A percentile compares a stretch with the other conserved stretches of the same genome.
Conservation (phyloP, 495 filamentous ascomycete species). For the Lophium mytilinum region DNA sequence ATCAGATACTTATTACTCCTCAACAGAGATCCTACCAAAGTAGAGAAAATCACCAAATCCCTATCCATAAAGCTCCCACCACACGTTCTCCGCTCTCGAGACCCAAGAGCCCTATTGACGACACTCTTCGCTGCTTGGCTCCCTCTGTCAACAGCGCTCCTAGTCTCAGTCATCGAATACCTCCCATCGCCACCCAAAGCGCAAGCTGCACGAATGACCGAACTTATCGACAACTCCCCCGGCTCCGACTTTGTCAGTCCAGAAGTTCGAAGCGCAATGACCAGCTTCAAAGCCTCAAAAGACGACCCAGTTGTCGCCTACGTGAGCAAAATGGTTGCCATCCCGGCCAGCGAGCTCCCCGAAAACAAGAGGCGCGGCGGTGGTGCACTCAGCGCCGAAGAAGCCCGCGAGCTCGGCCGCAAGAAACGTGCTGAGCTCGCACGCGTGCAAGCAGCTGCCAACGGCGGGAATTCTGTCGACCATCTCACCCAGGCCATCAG, state of each 20-base stretch:
- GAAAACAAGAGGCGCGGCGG: conserved; percentile 59
- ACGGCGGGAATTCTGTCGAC: conserved; percentile 32
- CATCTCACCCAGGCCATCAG: conserved; percentile 49
- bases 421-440: conserved; percentile 83
- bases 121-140: conserved; percentile 86
- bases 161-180: conserved; percentile 89
- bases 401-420: conserved; percentile 79
- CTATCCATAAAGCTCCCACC: conserved; percentile 73
- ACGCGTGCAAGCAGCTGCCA: conserved; percentile 56
- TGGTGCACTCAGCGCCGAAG: conserved; percentile 72
- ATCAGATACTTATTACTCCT: conserved; percentile 31
- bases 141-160: conserved; percentile 81
- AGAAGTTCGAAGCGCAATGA: conserved; percentile 66
- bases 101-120: conserved; percentile 73
- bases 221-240: conserved; percentile 71
- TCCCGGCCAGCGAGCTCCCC: conserved; percentile 82
- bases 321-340: conserved; percentile 96
- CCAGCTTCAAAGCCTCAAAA: conserved; percentile 59
- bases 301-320: conserved; percentile 83
- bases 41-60: conserved; percentile 94
- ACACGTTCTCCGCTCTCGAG: conserved; percentile 76
- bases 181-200: conserved; percentile 80
- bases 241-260: conserved; percentile 61
- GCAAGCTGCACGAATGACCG: conserved; percentile 73
- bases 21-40: conserved; percentile 62